These are phyloP conservation scores for Penicillium crystallinum DNA, from an alignment of 495 filamentous ascomycete species.

Conservation along the genomic window DNA sequence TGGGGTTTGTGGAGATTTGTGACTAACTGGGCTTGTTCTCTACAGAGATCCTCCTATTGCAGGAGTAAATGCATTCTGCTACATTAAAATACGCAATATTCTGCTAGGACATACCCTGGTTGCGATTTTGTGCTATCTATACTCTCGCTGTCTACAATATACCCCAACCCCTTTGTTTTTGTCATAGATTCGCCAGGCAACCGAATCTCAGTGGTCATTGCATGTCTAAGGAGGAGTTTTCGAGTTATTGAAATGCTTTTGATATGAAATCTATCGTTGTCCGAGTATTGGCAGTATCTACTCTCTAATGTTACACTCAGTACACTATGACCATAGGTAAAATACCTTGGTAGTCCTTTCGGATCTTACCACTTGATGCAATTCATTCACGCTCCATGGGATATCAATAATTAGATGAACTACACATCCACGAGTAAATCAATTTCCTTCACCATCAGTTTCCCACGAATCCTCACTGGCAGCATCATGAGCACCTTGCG, in stretches of 20 bases:
- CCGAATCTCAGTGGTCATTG: conserved; percentile 1
- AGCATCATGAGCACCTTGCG: neutral
- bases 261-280: neutral
- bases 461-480: neutral
- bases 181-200: conserved; percentile 13
- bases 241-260: neutral
- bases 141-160: conserved; percentile 7
- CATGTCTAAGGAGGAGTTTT: conserved; percentile 10
- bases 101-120: neutral
- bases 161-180: conserved; percentile 8
- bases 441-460: neutral
- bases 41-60: conserved; percentile 39
- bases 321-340: no score
- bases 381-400: neutral
- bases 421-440: neutral
- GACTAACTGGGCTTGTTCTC: neutral
- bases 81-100: neutral
- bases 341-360: no score
- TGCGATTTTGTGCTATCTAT: neutral
- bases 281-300: neutral
- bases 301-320: no score
- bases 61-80: conserved; percentile 28
- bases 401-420: neutral
- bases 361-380: no score
- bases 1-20: neutral